Evolutionary conservation across 108 stramenopile genomes (phyloP), one percentile per base, ranked within the genome.

Genomic region (Fragilaria radians): DNA sequence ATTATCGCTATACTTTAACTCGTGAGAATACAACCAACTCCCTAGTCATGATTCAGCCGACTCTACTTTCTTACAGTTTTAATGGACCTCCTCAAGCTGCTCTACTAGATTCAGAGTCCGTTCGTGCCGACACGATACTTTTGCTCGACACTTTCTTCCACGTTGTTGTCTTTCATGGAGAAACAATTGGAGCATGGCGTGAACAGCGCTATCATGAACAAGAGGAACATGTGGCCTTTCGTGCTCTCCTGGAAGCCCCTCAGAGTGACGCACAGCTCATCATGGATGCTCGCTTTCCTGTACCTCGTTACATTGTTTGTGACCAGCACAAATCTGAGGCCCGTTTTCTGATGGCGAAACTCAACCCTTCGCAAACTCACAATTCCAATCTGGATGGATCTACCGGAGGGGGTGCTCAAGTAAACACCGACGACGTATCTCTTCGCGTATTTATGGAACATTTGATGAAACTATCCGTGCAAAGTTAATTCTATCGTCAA

Each of bases 391-490:
- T 81, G 45, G 80, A 81, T 58, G 78, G 72, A 4, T 30, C 47
- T 9, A 48, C 23, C 4, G 86, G 78, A 34, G 78, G 84, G 33
- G 94, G 93, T 19, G 85, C 97, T 19, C 83, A 85, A 52, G 96
- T 99, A 59, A 95, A 96, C 62, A 98, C 99, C 3, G 99, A 98
- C 54, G 99, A 99, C 64, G 99, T 99, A 5, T 88, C 88, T 28
- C 72, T 99, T 5, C 90, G 94, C 29, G 97, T 98, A 17, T 99
- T 99, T 78, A 99, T 99, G 99, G 97, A 98, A 66, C 97, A 98
- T 75, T 74, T 42, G 36, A 42, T 42, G 36, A 42, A 42, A 14
- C 36, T 42, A 42, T 42, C 36, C 11, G 36, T 42, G 7, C 36
- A 42, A 14, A 42, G 36, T 14, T 42, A 42, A 42, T 56, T 18